Base-by-base conservation (phyloP, 179 eudicot genomes). In the Sideroxylon spinosum region DNA sequence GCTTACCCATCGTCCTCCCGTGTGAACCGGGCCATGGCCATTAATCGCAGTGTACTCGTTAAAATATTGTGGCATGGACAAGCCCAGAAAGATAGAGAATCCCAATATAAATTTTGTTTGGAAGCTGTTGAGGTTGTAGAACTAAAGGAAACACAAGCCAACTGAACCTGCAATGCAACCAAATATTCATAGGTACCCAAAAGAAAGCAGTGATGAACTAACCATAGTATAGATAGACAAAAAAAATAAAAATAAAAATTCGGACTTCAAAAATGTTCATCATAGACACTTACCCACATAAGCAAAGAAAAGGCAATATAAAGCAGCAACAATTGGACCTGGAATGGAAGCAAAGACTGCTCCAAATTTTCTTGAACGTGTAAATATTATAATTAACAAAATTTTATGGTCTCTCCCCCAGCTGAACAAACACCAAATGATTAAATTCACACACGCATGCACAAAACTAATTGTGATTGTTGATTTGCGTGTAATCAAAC, bases 331-430 rank as follows among this genome's bases (percentile, higher is more conserved):
- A 6, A 94, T 94, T 16, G 98, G 90, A 19, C 91, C 80, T 63
- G 98, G 98, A 49, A 94, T 90, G 56, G 98, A 94, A 76, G 98
- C 98, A 81, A 94, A 91, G 26, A 94, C 89, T 1, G 98, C 98
- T 72, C 98, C 98, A 52, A 94, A 94, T 86, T 94, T 94, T 44
- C 98, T 97, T 94, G 91, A 68, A 78, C 23, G 23, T 25, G 63
- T 13, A 55, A 28, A 76, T 66, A 68, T 55, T 28, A 67, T 22
- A 14, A 26, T 17, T 37, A 77, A 77, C 46, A 53, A 26, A 63
- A 63, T 23, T n/a, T n/a, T 9, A 23, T 63, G 4, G 9, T 63
- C 68, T 52, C 56, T 52, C 16, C 3, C 56, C 10, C 56, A 37
- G 44, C 44, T 37, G 44, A 37, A 37, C 44, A 37, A 37, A 6